Conservation (phyloP, 164 flowering plant species). For the Malania oleifera region DNA sequence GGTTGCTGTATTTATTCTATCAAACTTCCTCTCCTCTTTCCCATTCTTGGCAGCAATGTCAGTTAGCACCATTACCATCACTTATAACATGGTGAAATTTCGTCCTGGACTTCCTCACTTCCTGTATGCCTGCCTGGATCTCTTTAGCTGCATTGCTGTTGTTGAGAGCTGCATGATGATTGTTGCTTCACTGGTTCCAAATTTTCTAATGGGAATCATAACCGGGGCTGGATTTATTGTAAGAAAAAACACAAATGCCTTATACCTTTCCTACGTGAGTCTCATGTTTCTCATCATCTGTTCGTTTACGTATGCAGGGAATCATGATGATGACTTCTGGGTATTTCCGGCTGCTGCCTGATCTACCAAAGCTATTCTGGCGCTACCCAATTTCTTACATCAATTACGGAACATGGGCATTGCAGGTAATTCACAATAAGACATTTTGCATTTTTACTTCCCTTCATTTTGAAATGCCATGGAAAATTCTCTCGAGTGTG, state of each 20-base stretch:
- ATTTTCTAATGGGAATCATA: slow-evolving; percentile 57
- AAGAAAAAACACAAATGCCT: slow-evolving; percentile 7
- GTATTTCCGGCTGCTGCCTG: slow-evolving; percentile 68
- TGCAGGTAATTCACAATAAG: slow-evolving; percentile 78
- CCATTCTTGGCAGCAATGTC: slow-evolving; percentile 48
- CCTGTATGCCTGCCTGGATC: slow-evolving; percentile 33
- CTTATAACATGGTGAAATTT: slow-evolving; percentile 47
- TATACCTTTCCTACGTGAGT: neutral
- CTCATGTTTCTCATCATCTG: neutral
- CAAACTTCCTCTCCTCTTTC: slow-evolving; percentile 53
- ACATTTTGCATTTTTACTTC: no score
- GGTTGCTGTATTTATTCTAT: slow-evolving; percentile 38
- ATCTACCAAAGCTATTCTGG: slow-evolving; percentile 83
- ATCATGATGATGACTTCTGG: slow-evolving; percentile 84
- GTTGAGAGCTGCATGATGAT: slow-evolving; percentile 72
- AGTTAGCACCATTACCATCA: slow-evolving; percentile 28
- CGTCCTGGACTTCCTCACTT: slow-evolving; percentile 31
- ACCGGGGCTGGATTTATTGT: slow-evolving; percentile 38
- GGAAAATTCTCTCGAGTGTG: no score
- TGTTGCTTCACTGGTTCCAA: slow-evolving; percentile 65
- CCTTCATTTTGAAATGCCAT: no score
- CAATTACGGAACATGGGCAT: slow-evolving; percentile 67
- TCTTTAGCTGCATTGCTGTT: slow-evolving; percentile 39
- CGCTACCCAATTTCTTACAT: slow-evolving; percentile 75
- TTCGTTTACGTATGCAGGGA: slow-evolving; percentile 35